Conservation (phyloP, 345 rosid genomes). For the Excoecaria agallocha region DNA sequence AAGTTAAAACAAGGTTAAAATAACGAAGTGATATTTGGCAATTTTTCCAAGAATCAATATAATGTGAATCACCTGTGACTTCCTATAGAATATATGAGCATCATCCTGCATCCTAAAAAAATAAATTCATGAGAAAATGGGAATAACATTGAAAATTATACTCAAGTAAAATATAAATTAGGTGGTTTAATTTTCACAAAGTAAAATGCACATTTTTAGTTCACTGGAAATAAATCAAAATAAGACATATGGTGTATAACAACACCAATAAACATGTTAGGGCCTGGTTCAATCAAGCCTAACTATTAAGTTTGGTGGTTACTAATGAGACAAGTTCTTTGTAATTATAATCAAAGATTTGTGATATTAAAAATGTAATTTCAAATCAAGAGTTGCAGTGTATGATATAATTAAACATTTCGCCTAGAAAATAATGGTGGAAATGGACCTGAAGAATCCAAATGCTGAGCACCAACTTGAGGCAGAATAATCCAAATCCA, state of each 20-base stretch:
- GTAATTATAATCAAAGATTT: no score
- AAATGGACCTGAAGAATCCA: slow-evolving; percentile 35
- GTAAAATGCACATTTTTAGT: background rate
- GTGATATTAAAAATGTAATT: no score
- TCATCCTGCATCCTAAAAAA: slow-evolving; percentile 29
- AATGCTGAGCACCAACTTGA: slow-evolving; percentile 26
- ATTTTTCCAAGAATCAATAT: no score
- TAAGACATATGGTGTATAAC: background rate
- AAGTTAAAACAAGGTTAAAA: no score
- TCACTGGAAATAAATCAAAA: background rate
- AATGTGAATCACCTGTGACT: no score
- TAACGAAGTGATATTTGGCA: no score
- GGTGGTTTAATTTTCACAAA: background rate
- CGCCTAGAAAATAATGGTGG: background rate
- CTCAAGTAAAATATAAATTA: background rate
- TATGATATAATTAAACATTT: background rate
- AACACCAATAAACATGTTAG: background rate
- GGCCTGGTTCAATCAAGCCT: background rate
- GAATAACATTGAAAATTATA: background rate
- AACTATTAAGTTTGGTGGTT: background rate
- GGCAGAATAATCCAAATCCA: slow-evolving; percentile 33
- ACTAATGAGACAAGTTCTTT: background rate
- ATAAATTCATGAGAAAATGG: background rate
- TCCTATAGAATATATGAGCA: background rate
- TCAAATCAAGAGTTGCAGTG: no score